Conservation (phyloP, 352 stramenopile genomes). For the Halophytophthora batemanensis region DNA sequence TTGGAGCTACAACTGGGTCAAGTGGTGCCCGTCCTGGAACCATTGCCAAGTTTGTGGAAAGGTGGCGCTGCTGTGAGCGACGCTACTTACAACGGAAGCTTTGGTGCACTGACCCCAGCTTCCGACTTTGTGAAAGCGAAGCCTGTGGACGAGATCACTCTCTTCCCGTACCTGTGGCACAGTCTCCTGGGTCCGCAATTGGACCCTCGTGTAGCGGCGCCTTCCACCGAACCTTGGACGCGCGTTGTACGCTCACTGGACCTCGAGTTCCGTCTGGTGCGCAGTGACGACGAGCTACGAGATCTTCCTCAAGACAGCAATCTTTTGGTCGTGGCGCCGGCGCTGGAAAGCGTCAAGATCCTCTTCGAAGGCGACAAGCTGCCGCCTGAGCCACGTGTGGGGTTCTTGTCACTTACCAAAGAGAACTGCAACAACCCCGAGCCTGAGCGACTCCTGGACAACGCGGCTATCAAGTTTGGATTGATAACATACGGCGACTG, state of each 20-base stretch:
- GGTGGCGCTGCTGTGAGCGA: slow-evolving; percentile 12
- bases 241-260: slow-evolving; percentile 24
- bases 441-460: slow-evolving; percentile 19
- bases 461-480: slow-evolving; percentile 42
- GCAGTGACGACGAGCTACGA: slow-evolving; percentile 31
- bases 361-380: slow-evolving; percentile 19
- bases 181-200: slow-evolving; percentile 49
- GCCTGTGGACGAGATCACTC: slow-evolving; percentile 46
- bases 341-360: slow-evolving; percentile 24
- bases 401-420: slow-evolving; percentile 40
- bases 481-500: slow-evolving; percentile 65
- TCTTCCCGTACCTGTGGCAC: slow-evolving; percentile 66
- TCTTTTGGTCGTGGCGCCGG: slow-evolving; percentile 36
- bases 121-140: slow-evolving; percentile 29
- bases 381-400: slow-evolving; percentile 24
- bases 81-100: slow-evolving; percentile 4
- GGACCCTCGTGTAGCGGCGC: slow-evolving; percentile 21
- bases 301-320: slow-evolving; percentile 32
- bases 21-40: slow-evolving; percentile 25
- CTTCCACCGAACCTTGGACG: slow-evolving; percentile 17
- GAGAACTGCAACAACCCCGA: slow-evolving; percentile 61
- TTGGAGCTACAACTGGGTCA: slow-evolving; percentile 30
- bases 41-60: slow-evolving; percentile 15
- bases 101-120: slow-evolving; percentile 5
- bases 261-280: slow-evolving; percentile 40